phyloP scores from a whole-genome alignment of 2,329 filamentous ascomycete species.

The Scedosporium dehoogii region DNA sequence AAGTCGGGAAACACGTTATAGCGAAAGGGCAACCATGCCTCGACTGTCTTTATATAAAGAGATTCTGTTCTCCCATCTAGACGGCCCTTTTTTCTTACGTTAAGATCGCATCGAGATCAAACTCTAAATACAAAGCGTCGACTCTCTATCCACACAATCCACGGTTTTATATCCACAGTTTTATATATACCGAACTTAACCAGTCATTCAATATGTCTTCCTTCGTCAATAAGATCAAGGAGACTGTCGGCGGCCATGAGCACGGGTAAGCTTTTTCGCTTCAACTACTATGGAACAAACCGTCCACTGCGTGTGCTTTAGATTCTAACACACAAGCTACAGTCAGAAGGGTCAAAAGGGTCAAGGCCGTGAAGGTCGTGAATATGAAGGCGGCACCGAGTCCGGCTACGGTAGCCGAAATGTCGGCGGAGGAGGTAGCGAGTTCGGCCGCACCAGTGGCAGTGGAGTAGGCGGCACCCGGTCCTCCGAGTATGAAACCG shows the following conservation, averaged over 20 bases:
- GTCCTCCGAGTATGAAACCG: constrained; percentile 9
- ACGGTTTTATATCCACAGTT: too few relatives aligned
- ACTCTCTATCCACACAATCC: too few relatives aligned
- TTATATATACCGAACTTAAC: neutral
- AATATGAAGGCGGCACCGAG: constrained; percentile 1
- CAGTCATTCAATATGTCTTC: neutral
- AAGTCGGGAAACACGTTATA: neutral
- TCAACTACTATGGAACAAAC: neutral
- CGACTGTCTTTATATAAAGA: neutral
- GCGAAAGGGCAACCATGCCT: neutral
- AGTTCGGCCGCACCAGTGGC: neutral
- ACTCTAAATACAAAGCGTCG: too few relatives aligned
- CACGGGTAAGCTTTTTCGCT: neutral
- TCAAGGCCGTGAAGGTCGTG: neutral
- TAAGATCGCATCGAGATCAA: neutral
- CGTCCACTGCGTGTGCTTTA: neutral
- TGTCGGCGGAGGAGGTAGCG: neutral
- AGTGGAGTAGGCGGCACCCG: constrained; percentile 4
- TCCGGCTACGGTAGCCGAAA: neutral
- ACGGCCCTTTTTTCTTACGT: neutral
- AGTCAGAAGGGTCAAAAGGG: too few relatives aligned
- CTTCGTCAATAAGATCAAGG: constrained; percentile 3
- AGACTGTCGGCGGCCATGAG: neutral
- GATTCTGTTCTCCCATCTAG: neutral
- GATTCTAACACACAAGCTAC: neutral